These are phyloP conservation scores for Xylaria cubensis DNA, from an alignment of 495 filamentous ascomycete species.

Conservation along the genomic window DNA sequence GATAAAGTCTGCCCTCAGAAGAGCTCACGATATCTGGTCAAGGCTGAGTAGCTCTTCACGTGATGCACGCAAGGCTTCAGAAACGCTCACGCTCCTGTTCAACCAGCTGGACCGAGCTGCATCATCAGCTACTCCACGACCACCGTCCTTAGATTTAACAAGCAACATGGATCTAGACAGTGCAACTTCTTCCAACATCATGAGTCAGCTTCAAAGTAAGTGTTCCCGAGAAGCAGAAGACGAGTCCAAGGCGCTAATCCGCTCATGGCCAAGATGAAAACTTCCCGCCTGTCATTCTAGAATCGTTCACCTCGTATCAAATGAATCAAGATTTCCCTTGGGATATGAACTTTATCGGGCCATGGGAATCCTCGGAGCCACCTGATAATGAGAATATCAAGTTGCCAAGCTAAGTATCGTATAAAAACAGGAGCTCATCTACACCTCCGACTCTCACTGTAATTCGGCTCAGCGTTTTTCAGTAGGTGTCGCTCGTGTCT, in stretches of 20 bases:
- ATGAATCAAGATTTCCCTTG: neutral
- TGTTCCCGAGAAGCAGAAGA: neutral
- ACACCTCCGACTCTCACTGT: too few relatives aligned
- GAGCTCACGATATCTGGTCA: slow-evolving; percentile 9
- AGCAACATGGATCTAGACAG: slow-evolving; percentile 13
- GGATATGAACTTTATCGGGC: slow-evolving; percentile 9
- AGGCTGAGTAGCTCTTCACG: slow-evolving; percentile 17
- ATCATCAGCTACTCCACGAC: neutral
- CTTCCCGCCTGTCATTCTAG: neutral
- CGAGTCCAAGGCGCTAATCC: neutral
- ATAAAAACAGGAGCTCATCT: too few relatives aligned
- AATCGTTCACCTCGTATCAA: neutral
- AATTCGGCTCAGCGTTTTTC: too few relatives aligned
- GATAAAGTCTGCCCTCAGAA: slow-evolving; percentile 11
- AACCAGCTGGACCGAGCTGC: slow-evolving; percentile 1
- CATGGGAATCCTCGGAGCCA: slow-evolving; percentile 1
- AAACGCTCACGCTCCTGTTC: slow-evolving; percentile 7
- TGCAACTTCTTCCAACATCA: slow-evolving; percentile 8
- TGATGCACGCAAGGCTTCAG: slow-evolving; percentile 18
- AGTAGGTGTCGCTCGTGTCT: too few relatives aligned
- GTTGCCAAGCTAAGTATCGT: too few relatives aligned
- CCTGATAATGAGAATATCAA: neutral
- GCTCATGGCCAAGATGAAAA: neutral
- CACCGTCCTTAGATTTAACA: neutral
- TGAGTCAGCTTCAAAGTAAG: slow-evolving; percentile 7